Evolutionary conservation across 2,329 filamentous ascomycete genomes (phyloP), one percentile per base, ranked within the genome.

Genomic region (Aspergillus novoparasiticus): DNA sequence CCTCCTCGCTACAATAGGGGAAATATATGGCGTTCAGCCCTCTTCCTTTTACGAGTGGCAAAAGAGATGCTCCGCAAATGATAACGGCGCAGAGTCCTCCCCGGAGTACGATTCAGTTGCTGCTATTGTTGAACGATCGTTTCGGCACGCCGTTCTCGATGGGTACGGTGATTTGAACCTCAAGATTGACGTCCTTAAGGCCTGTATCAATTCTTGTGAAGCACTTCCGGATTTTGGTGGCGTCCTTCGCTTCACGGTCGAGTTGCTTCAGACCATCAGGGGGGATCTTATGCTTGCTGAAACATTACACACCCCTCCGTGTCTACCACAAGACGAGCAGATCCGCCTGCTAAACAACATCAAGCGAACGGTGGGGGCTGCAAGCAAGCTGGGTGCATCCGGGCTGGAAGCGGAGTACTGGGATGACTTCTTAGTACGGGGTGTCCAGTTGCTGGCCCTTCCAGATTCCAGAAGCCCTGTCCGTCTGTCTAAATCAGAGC

Each of bases 121-220:
- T 64, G 76, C 73, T 60, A 81, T 79, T 62, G 70, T 79, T 48
- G 78, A 83, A 62, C 76, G 81, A 19, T 78, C 83, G 21, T 75
- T 84, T 58, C 78, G 80, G 21, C 77, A 82, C 65, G 74, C 80
- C 54, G 75, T 77, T 23, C 66, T 84, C 43, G 78, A 84, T 64
- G 73, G 78, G 46, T 96, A 93, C 75, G 95, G 95, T 4, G 92
- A 94, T 71, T 81, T 88, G 12, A 86, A 86, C 62, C 81, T 97
- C 68, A 98, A 98, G 77, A 84, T 96, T 59, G 92, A 96, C 74
- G 88, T 98, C 58, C 82, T 98, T 12, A 87, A 92, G 68, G 89
- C 91, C n/a, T 96, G 94, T 72, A 93, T 97, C 71, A 93, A 93
- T 76, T 91, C 98, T 65, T 96, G 92, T 59, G 95, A 99, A 80